Percentiles rank a stretch among this genome's conserved stretches.
These are phyloP conservation scores for Cyclotella choctawhatcheeana DNA, from an alignment of 108 stramenopile species.

Conservation along the genomic window DNA sequence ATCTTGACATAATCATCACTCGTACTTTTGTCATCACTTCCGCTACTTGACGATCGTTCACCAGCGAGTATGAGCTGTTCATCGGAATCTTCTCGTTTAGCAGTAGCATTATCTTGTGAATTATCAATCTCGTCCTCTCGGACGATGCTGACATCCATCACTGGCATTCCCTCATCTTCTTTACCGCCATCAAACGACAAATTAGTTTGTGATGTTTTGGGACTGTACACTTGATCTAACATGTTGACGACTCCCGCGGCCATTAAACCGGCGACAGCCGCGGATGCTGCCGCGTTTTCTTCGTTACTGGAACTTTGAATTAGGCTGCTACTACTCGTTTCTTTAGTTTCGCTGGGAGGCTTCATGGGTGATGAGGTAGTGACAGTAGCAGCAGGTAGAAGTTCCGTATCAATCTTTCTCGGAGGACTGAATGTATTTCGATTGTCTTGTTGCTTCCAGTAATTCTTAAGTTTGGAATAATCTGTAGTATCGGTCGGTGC, in stretches of 20 bases:
- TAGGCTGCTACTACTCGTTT: not conserved
- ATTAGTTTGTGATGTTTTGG: not conserved
- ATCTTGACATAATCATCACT: slow-evolving; percentile 28
- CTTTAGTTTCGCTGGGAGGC: not conserved
- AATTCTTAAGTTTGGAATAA: not conserved
- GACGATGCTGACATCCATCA: not conserved
- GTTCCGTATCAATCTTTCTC: not conserved
- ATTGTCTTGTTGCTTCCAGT: slow-evolving; percentile 14
- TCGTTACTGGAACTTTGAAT: not conserved
- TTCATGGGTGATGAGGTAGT: not conserved
- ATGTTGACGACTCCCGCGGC: slow-evolving; percentile 5
- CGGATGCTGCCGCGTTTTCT: slow-evolving; percentile 1
- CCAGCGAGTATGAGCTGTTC: slow-evolving; percentile 2
- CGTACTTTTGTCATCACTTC: slow-evolving; percentile 11
- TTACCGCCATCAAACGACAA: not conserved
- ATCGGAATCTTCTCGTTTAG: not conserved
- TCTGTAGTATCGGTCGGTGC: slow-evolving; percentile 12
- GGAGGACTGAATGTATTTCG: slow-evolving; percentile 5
- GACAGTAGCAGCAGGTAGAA: not conserved
- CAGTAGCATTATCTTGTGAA: not conserved
- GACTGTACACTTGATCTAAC: slow-evolving; percentile 6
- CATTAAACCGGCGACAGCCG: slow-evolving; percentile 2
- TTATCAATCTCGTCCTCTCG: not conserved
- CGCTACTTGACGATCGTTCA: not conserved
- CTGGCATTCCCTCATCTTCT: slow-evolving; percentile 3